Evolutionary conservation across 179 eudicot species (phyloP), one percentile per base, ranked within the genome.

Genomic region (Beta macrorhiza): DNA sequence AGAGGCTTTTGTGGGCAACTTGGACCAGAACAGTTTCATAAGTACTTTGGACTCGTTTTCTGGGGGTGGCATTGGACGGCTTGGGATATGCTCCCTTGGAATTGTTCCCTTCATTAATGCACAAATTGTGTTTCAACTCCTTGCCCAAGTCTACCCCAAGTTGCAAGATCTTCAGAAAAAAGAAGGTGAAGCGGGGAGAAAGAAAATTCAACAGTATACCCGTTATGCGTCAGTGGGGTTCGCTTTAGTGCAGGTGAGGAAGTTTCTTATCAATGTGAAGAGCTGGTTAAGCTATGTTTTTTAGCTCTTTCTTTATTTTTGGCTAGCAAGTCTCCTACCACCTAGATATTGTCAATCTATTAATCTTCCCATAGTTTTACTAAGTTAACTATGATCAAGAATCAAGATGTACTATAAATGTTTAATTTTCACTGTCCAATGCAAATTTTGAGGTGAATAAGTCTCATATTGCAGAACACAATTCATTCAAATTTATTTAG

Each of bases 141-240:
- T 96, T 73, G 81, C 97, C 42, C 99, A 96, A 88, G 85, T 96
- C 68, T 96, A 96, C 80, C 99, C 99, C 37, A 96, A 96, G 85
- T 84, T 96, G 86, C 99, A 96, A 85, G 98, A 96, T 74, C 98
- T 96, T 76, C 99, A 96, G 85, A 96, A 96, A 87, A 84, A 81
- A 91, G 99, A 96, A 88, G 99, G 99, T 57, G 98, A 94, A 89
- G 99, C 99, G 8, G 99, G 99, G 69, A 89, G 99, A 84, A 96
- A 96, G 90, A 96, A 96, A 86, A 81, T 96, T 79, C 91, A 90
- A 78, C 94, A 96, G 82, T 96, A 96, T 87, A 96, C 99, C 76
- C 98, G 93, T 47, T 96, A 96, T 87, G 99, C 98, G 72, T 96
- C 99, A 0, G 97, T 96, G 85, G 99, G 99, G 73, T 96, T 96